phyloP scores from a whole-genome alignment of 78 protist species.

The Speleostelium caveatum region DNA sequence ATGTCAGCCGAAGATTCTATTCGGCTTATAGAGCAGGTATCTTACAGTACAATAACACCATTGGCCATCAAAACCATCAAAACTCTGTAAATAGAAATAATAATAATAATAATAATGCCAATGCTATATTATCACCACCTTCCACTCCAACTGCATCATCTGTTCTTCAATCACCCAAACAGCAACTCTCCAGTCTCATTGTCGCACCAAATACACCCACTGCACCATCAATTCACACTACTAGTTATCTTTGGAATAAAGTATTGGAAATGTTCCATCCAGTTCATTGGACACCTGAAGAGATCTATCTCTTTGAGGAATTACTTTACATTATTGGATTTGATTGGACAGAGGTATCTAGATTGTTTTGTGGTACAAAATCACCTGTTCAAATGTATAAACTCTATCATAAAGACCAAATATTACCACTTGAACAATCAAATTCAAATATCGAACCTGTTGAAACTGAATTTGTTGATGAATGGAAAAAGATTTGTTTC shows the following conservation, averaged over 20 bases:
- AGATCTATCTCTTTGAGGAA: conserved; percentile 10
- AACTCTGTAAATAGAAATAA: background rate
- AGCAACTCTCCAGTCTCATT: background rate
- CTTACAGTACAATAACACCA: background rate
- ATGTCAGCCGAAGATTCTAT: conserved; percentile 29
- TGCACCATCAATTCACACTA: background rate
- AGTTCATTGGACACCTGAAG: conserved; percentile 32
- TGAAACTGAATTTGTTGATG: conserved; percentile 27
- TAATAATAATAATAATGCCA: background rate
- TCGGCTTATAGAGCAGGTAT: conserved; percentile 26
- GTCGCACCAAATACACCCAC: background rate
- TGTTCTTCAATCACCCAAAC: background rate
- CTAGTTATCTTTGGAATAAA: conserved; percentile 4
- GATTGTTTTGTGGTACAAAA: conserved; percentile 46
- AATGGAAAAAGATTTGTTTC: conserved; percentile 53
- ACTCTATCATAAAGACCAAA: background rate
- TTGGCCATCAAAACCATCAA: background rate
- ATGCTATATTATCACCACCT: background rate
- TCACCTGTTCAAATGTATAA: conserved; percentile 67
- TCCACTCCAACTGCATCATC: background rate
- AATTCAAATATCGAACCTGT: conserved; percentile 3
- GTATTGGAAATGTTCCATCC: conserved; percentile 30
- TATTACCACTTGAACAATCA: conserved; percentile 1
- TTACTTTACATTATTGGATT: conserved; percentile 24
- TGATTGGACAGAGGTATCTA: conserved; percentile 55